These are phyloP conservation scores for Ascobolus immersus DNA, from an alignment of 495 filamentous ascomycete genomes.

Conservation along the genomic window DNA sequence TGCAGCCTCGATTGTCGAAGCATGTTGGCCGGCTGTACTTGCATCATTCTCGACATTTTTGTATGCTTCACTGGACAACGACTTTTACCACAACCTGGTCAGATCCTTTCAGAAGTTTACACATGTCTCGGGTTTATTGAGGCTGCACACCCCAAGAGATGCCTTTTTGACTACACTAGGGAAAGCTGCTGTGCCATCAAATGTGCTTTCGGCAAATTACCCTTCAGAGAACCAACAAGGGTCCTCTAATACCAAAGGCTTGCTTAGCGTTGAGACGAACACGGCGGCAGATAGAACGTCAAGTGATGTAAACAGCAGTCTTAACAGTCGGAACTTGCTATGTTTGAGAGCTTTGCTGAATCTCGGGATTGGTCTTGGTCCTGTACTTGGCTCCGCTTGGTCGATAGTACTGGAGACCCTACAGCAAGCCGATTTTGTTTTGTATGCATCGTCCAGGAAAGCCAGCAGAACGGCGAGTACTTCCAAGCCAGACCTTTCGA, in stretches of 20 bases:
- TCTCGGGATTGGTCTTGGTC: constrained; percentile 78
- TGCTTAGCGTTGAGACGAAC: constrained; percentile 34
- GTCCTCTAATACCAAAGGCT: constrained; percentile 34
- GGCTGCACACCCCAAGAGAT: constrained; percentile 64
- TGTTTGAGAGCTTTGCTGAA: constrained; percentile 79
- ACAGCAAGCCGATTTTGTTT: constrained; percentile 67
- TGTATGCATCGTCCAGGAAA: constrained; percentile 26
- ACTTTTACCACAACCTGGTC: constrained; percentile 82
- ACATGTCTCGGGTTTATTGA: constrained; percentile 73
- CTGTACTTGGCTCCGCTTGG: constrained; percentile 65
- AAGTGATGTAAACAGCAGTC: constrained; percentile 25
- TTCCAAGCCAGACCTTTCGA: constrained; percentile 15
- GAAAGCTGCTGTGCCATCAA: constrained; percentile 70
- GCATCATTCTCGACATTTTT: constrained; percentile 87
- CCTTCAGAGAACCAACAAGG: constrained; percentile 26
- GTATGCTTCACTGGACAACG: constrained; percentile 73
- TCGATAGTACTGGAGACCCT: constrained; percentile 72
- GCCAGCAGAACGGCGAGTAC: constrained; percentile 14
- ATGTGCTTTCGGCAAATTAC: constrained; percentile 36
- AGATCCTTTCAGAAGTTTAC: constrained; percentile 85
- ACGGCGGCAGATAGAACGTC: constrained; percentile 30
- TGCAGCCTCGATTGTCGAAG: constrained; percentile 57
- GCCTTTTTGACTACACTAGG: constrained; percentile 82
- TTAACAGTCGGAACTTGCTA: constrained; percentile 71
- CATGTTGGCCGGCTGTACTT: constrained; percentile 87